Conservation (phyloP, 169 alveolate genomes). For the Plasmodium ovale region DNA sequence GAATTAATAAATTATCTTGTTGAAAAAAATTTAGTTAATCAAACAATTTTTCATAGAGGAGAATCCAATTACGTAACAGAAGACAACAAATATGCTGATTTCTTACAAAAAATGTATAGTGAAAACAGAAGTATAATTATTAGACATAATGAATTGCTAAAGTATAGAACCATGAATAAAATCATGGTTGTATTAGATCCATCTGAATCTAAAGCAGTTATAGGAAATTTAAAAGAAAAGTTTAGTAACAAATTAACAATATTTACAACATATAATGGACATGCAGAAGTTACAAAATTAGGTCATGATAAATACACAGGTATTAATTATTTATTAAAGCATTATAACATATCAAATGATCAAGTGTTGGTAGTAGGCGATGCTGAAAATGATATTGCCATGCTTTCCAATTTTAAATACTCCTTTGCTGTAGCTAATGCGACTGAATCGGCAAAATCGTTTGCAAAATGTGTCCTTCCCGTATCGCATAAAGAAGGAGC, state of each 20-base stretch:
- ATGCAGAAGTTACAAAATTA: constrained; percentile 60
- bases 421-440: constrained; percentile 75
- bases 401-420: constrained; percentile 65
- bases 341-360: constrained; percentile 51
- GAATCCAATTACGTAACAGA: constrained; percentile 74
- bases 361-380: constrained; percentile 75
- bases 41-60: constrained; percentile 70
- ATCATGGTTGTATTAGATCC: constrained; percentile 69
- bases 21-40: constrained; percentile 53
- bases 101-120: constrained; percentile 62
- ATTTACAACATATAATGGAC: constrained; percentile 72
- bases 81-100: constrained; percentile 66
- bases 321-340: constrained; percentile 47
- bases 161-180: constrained; percentile 61
- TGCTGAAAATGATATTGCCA: constrained; percentile 74
- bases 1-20: constrained; percentile 53
- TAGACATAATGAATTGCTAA: constrained; percentile 68
- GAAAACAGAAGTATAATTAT: constrained; percentile 66
- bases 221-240: constrained; percentile 22
- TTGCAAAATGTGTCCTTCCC: constrained; percentile 67
- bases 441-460: constrained; percentile 52
- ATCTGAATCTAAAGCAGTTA: constrained; percentile 57
- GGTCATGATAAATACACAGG: constrained; percentile 75
- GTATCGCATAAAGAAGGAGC: constrained; percentile 59
- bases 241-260: constrained; percentile 39